Base-by-base conservation (phyloP, 2,329 filamentous ascomycete genomes). In the Aureobasidium sp. region DNA sequence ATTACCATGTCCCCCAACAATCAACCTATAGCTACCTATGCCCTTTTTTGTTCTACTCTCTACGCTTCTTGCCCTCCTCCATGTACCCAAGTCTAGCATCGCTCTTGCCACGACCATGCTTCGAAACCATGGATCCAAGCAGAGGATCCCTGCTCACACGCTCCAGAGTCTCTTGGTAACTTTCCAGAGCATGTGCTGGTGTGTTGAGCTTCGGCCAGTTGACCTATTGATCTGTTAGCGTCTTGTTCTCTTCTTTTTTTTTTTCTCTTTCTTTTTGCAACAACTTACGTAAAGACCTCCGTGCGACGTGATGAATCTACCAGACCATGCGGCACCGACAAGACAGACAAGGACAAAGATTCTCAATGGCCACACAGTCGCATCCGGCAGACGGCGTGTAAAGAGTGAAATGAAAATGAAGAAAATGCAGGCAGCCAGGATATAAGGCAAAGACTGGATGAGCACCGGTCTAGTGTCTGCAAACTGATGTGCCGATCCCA, bases 191-290 rank as follows among this genome's bases (percentile, higher is more conserved):
- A 75, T 88, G 95, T 2, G 89, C 84, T 17, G 90, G 86, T 11
- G 91, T 92, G 73, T 95, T 95, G 50, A 99, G 83, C 71, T 95
- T 96, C 10, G 94, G 94, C 94, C 95, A 99, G 76, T 96, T 97
- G 66, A 96, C 92, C 91, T 96, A 63, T 46, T 55, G 3, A 47
- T 50, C 43, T 25, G 31, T 68, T 57, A 70, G 65, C 47, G 40
- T 35, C n/a, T n/a, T n/a, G n/a, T n/a, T n/a, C n/a, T n/a, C n/a
- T n/a, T n/a, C n/a, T n/a, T n/a, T n/a, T n/a, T n/a, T n/a, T n/a
- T n/a, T n/a, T n/a, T n/a, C n/a, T n/a, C n/a, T n/a, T n/a, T n/a
- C n/a, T n/a, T n/a, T n/a, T n/a, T n/a, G n/a, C n/a, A n/a, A n/a
- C n/a, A 47, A 85, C 90, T 82, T 82, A 97, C 94, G 70, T 94